A percentile compares a stretch with the other conserved stretches of the same genome.
These are phyloP conservation scores for Benincasa hispida DNA, from an alignment of 306 rosid genomes.

Conservation along the genomic window DNA sequence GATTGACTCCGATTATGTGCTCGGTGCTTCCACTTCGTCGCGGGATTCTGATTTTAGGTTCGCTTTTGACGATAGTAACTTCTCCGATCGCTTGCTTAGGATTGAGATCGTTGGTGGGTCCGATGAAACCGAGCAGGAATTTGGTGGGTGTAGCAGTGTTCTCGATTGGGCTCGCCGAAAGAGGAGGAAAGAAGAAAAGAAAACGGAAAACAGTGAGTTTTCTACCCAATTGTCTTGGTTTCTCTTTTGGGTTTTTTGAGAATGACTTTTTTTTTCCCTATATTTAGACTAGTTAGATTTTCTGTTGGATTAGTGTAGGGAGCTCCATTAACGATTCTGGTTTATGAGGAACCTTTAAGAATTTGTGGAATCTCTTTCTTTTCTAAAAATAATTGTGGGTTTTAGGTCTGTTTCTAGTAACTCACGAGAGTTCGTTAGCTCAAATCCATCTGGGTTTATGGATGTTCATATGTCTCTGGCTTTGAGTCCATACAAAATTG, in stretches of 20 bases:
- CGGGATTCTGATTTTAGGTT: constrained; percentile 68
- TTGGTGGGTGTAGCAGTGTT: constrained; percentile 38
- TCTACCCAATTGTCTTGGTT: background rate
- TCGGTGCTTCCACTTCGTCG: constrained; percentile 27
- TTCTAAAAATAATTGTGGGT: background rate
- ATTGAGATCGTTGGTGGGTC: constrained; percentile 67
- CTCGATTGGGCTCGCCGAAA: constrained; percentile 95
- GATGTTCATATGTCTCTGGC: background rate
- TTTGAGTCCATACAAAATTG: background rate
- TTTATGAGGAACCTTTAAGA: background rate
- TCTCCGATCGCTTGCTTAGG: constrained; percentile 75
- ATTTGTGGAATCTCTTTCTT: background rate
- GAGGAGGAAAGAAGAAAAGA: constrained; percentile 75
- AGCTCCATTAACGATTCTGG: background rate
- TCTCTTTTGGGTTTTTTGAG: background rate
- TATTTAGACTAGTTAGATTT: background rate
- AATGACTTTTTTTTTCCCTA: background rate
- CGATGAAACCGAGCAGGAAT: constrained; percentile 26
- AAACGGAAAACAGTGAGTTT: constrained; percentile 45
- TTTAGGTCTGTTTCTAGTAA: background rate
- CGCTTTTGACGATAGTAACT: constrained; percentile 89
- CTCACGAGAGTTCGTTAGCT: background rate
- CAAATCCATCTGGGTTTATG: background rate
- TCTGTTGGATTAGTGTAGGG: background rate
- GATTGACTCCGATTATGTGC: constrained; percentile 46